These are phyloP conservation scores for Phytopythium cucurbitacearum DNA, from an alignment of 352 stramenopile species.

Conservation along the genomic window DNA sequence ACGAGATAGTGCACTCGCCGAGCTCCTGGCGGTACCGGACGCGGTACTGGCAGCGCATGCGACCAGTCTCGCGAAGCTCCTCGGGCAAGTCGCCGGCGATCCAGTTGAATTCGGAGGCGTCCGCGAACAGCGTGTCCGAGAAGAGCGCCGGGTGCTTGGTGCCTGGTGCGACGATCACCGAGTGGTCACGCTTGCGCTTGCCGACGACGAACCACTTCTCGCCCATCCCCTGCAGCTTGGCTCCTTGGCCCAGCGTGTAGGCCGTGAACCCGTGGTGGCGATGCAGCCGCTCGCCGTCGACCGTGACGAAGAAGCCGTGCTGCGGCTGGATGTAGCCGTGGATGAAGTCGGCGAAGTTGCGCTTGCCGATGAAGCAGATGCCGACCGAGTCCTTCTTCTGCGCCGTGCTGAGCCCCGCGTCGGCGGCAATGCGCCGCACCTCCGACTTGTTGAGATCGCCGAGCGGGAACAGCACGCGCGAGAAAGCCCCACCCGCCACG, in stretches of 20 bases:
- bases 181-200: slow-evolving; percentile 63
- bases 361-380: slow-evolving; percentile 99
- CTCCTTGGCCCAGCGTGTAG: slow-evolving; percentile 94
- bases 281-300: slow-evolving; percentile 60
- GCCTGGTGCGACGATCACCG: slow-evolving; percentile 85
- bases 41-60: slow-evolving; percentile 68
- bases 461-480: slow-evolving; percentile 93
- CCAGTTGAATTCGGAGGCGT: slow-evolving; percentile 87
- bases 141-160: slow-evolving; percentile 92
- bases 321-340: slow-evolving; percentile 86
- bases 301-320: slow-evolving; percentile 77
- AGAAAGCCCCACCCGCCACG: slow-evolving; percentile 62
- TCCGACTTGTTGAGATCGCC: slow-evolving; percentile 89
- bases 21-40: slow-evolving; percentile 80
- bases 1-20: slow-evolving; percentile 54
- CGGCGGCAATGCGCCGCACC: slow-evolving; percentile 88
- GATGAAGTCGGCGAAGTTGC: slow-evolving; percentile 91
- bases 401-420: slow-evolving; percentile 83
- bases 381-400: slow-evolving; percentile 95
- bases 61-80: slow-evolving; percentile 31
- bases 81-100: slow-evolving; percentile 53
- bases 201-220: slow-evolving; percentile 91
- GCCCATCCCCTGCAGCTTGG: slow-evolving; percentile 82
- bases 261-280: slow-evolving; percentile 74
- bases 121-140: slow-evolving; percentile 78